These are phyloP conservation scores for Thielaviopsis populi DNA, from an alignment of 2,329 filamentous ascomycete species.

Conservation along the genomic window DNA sequence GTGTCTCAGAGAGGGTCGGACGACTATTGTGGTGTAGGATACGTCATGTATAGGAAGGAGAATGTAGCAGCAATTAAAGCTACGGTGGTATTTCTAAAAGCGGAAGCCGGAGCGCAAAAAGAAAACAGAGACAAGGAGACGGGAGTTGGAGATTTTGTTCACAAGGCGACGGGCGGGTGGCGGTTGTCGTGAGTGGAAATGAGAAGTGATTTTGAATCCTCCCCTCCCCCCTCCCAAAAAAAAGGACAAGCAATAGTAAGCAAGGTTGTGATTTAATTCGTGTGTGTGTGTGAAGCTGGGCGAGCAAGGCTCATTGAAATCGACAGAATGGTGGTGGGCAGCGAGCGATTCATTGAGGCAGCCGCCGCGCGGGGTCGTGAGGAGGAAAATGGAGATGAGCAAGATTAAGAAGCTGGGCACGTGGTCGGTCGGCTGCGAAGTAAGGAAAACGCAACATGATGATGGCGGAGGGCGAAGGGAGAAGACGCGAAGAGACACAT, in stretches of 20 bases:
- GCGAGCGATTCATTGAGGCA: background rate
- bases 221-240: no score
- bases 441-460: background rate
- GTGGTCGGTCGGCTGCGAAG: background rate
- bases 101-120: background rate
- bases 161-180: background rate
- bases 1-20: constrained; percentile 9
- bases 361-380: constrained; percentile 1
- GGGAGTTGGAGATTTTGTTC: background rate
- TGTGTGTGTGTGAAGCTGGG: background rate
- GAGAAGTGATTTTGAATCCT: no score
- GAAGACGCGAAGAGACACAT: background rate
- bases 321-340: background rate
- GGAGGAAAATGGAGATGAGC: background rate
- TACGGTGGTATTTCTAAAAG: background rate
- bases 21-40: background rate
- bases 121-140: background rate
- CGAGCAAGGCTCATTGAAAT: background rate
- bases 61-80: background rate
- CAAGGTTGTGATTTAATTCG: background rate
- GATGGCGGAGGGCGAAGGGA: background rate
- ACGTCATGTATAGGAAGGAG: background rate
- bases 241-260: background rate
- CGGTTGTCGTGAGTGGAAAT: background rate
- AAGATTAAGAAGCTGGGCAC: background rate